These are phyloP conservation scores for Pestalotiopsis sp. DNA, from an alignment of 2,329 filamentous ascomycete species.

Conservation along the genomic window DNA sequence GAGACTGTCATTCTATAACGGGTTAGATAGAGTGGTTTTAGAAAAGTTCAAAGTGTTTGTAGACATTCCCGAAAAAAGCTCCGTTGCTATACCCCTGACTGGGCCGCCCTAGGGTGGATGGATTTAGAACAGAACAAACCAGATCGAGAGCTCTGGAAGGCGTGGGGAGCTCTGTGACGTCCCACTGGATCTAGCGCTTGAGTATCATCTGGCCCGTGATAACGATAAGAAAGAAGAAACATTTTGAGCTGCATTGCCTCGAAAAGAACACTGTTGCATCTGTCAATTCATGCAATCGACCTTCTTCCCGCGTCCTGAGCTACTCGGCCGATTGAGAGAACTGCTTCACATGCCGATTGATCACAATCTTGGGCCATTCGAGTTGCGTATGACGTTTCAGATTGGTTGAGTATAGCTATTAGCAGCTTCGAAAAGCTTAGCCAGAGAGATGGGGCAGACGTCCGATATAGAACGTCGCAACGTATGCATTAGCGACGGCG, in stretches of 20 bases:
- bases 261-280: background rate
- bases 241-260: background rate
- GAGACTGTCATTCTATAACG: too few relatives aligned
- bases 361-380: background rate
- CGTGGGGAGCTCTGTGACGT: background rate
- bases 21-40: too few relatives aligned
- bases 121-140: background rate
- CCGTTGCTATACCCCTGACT: background rate
- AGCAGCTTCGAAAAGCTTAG: background rate
- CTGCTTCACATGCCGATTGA: conserved; percentile 3
- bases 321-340: background rate
- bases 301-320: background rate
- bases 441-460: background rate
- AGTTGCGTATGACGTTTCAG: conserved; percentile 8
- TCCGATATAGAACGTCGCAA: background rate
- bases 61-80: background rate
- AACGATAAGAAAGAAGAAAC: conserved; percentile 5
- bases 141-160: background rate
- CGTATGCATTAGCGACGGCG: conserved; percentile 3
- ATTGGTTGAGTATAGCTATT: background rate
- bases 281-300: background rate
- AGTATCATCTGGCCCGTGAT: background rate
- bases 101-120: background rate
- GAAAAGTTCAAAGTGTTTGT: too few relatives aligned
- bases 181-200: background rate